Conservation (phyloP, 1,139 yeast genomes). For the Debaryomyces sp. region DNA sequence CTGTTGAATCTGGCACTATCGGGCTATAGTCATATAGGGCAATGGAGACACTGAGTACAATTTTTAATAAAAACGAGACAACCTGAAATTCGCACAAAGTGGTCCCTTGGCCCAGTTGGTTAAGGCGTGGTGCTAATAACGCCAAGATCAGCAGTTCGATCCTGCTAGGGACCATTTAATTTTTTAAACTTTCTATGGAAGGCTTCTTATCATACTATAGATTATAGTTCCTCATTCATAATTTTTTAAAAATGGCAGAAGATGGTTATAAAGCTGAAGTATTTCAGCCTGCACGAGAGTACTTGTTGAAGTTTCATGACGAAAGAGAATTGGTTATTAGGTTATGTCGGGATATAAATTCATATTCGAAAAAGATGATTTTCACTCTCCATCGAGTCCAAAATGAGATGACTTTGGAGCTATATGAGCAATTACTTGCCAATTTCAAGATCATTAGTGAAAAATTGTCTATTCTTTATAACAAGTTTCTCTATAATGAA, state of each 20-base stretch:
- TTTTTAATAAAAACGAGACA: not conserved
- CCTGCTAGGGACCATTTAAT: conserved; percentile 75
- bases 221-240: not conserved
- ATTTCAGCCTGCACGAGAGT: conserved; percentile 21
- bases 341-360: conserved; percentile 38
- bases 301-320: conserved; percentile 24
- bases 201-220: not conserved
- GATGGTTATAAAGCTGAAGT: conserved; percentile 39
- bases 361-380: conserved; percentile 41
- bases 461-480: conserved; percentile 16
- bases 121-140: conserved; percentile 90
- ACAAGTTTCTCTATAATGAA: conserved; percentile 16
- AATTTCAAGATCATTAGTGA: conserved; percentile 19
- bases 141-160: conserved; percentile 86
- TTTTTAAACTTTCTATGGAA: conserved; percentile 12
- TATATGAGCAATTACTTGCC: conserved; percentile 17
- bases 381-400: conserved; percentile 37
- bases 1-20: too few relatives aligned
- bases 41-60: not conserved
- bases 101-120: conserved; percentile 92
- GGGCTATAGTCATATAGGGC: not conserved
- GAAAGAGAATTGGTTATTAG: conserved; percentile 40
- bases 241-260: conserved; percentile 49
- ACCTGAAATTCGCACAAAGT: not conserved
- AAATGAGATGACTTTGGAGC: conserved; percentile 8